Evolutionary conservation across 805 yeast genomes (phyloP), one percentile per base, ranked within the genome.

Genomic region (Nakazawaea wyomingensis): DNA sequence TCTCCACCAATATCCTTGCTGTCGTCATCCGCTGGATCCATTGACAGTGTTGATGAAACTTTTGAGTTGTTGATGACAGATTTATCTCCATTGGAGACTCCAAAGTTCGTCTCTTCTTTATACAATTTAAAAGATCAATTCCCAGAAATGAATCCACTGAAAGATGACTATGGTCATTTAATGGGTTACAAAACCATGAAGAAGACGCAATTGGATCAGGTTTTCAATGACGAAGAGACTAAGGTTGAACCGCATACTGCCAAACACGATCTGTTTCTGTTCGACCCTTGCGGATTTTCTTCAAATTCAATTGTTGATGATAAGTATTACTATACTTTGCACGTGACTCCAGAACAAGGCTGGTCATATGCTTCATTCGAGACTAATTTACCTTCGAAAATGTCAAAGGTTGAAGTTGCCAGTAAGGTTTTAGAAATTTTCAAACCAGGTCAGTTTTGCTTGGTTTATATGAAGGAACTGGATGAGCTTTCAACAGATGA

Each of bases 301-400:
- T 86, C 96, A 35, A 91, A 91, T 61, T 82, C 95, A 16, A 69
- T 90, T 30, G 60, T 84, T 35, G 69, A 77, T 35, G 75, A 71
- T 33, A 71, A 74, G 52, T 78, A 78, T 56, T 62, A 71, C 52
- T 84, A 82, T 60, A 91, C 97, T 7, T 69, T 90, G 46, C 98
- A 93, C 59, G 85, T 93, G 33, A 93, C 99, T 0, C 98, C 98
- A 0, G 98, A 93, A 59, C 60, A 70, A 18, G 96, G 91, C 29
- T 91, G 95, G 88, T 87, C 96, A 4, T 91, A 91, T 62, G 98
- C 98, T 4, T 85, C 96, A 8, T 93, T 93, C 61, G 98, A 93
- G 60, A 80, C 96, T 17, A 91, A 87, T 60, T 86, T 80, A 32
- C 82, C 84, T 6, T 65, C 60, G 24, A 52, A 59, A 11, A 66